Evolutionary conservation across 2,329 filamentous ascomycete species (phyloP).

Genomic region (Paecilomyces variotii): DNA sequence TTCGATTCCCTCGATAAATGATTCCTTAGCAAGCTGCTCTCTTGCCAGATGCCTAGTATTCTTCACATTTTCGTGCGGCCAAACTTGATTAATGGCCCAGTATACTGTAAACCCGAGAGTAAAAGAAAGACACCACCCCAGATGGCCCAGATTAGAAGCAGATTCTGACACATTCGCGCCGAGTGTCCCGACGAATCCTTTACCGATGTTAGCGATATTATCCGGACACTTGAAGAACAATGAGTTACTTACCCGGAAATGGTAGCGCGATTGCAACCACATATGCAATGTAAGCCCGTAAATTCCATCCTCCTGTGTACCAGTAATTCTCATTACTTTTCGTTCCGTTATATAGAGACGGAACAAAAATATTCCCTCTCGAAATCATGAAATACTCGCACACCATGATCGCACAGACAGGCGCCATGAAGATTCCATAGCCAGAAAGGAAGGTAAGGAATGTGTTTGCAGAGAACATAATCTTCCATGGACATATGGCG

Average conservation of each 20-base stretch:
- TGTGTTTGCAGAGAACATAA: constrained; percentile 45
- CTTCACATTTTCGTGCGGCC: neutral
- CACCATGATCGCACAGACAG: constrained; percentile 49
- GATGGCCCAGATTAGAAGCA: constrained; percentile 7
- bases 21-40: neutral
- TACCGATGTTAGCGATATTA: neutral
- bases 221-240: neutral
- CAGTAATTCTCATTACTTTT: constrained; percentile 23
- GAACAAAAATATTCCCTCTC: constrained; percentile 18
- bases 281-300: constrained; percentile 27
- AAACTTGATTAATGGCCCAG: neutral
- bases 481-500: constrained; percentile 55
- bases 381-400: constrained; percentile 27
- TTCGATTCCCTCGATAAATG: neutral
- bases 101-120: neutral
- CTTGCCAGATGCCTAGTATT: neutral
- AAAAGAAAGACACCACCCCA: constrained; percentile 25
- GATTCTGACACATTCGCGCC: constrained; percentile 19
- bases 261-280: constrained; percentile 23
- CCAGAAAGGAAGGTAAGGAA: constrained; percentile 56
- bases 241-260: constrained; percentile 16
- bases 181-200: constrained; percentile 22
- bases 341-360: constrained; percentile 20
- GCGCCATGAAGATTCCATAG: constrained; percentile 53
- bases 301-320: constrained; percentile 26